Percentiles rank a stretch among this genome's conserved stretches.
phyloP scores from a whole-genome alignment of 805 yeast genomes.

The Saccharomycopsis sp. region DNA sequence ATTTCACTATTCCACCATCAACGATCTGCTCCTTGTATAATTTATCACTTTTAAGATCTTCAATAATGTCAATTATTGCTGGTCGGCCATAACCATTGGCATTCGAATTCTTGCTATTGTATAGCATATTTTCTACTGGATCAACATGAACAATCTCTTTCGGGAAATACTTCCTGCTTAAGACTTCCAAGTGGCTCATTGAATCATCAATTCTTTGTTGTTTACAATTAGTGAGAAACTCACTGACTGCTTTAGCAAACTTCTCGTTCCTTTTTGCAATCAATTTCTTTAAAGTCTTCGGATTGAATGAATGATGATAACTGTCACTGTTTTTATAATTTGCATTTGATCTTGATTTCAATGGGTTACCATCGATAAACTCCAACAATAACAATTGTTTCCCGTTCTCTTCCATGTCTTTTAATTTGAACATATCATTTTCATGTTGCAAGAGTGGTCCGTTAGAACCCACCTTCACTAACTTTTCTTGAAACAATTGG shows the following conservation, averaged over 20 bases:
- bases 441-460: constrained; percentile 53
- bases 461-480: constrained; percentile 29
- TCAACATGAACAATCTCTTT: constrained; percentile 43
- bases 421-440: constrained; percentile 43
- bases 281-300: constrained; percentile 40
- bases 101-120: constrained; percentile 22
- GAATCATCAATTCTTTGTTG: constrained; percentile 33
- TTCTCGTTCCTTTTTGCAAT: constrained; percentile 50
- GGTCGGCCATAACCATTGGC: constrained; percentile 30
- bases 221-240: constrained; percentile 31
- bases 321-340: constrained; percentile 41
- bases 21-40: constrained; percentile 61
- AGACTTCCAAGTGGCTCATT: constrained; percentile 31
- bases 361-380: constrained; percentile 59
- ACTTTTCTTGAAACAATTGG: constrained; percentile 35
- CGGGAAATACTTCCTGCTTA: constrained; percentile 40
- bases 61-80: constrained; percentile 42
- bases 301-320: constrained; percentile 27
- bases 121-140: constrained; percentile 54
- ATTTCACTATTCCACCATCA: constrained; percentile 37
- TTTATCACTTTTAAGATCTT: constrained; percentile 38
- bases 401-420: constrained; percentile 31
- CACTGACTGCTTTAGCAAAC: constrained; percentile 37
- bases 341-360: constrained; percentile 41
- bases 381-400: constrained; percentile 65